phyloP scores from a whole-genome alignment of 2,329 filamentous ascomycete genomes.

The Ceratocystis variospora region DNA sequence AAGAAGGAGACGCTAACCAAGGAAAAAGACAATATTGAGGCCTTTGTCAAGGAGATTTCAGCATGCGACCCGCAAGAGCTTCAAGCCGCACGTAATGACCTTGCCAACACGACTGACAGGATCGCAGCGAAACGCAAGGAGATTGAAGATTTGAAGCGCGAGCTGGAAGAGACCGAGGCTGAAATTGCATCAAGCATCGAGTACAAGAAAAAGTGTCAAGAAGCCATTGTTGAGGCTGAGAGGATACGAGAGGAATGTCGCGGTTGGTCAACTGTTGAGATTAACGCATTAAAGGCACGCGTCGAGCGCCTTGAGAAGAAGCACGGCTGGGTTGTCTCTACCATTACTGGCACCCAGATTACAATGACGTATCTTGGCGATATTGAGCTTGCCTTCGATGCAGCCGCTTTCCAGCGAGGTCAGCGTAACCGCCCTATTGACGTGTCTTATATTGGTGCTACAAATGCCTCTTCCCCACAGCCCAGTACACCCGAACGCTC shows the following conservation, averaged over 20 bases:
- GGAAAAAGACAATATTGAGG: conserved; percentile 54
- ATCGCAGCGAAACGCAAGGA: conserved; percentile 55
- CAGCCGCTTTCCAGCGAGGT: conserved; percentile 41
- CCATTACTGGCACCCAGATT: conserved; percentile 46
- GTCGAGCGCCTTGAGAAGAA: conserved; percentile 51
- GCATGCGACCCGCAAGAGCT: conserved; percentile 73
- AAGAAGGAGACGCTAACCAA: conserved; percentile 47
- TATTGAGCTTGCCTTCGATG: conserved; percentile 60
- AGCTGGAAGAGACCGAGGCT: conserved; percentile 53
- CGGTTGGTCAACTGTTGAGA: conserved; percentile 75
- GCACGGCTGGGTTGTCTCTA: conserved; percentile 58
- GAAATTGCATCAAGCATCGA: conserved; percentile 48
- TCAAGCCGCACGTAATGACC: conserved; percentile 52
- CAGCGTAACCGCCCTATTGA: conserved; percentile 45
- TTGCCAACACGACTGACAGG: conserved; percentile 51
- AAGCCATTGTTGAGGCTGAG: conserved; percentile 71
- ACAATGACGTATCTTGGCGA: conserved; percentile 62
- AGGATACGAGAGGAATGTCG: conserved; percentile 74
- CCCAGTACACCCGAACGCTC: conserved; percentile 52
- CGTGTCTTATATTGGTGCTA: conserved; percentile 54
- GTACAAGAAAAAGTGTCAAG: conserved; percentile 50
- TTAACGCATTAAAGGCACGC: conserved; percentile 60
- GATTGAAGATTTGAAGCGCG: conserved; percentile 50
- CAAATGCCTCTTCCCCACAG: conserved; percentile 36
- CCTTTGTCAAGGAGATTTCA: conserved; percentile 58